Base-by-base conservation (phyloP, 83 land plant species). In the Picea mariana region DNA sequence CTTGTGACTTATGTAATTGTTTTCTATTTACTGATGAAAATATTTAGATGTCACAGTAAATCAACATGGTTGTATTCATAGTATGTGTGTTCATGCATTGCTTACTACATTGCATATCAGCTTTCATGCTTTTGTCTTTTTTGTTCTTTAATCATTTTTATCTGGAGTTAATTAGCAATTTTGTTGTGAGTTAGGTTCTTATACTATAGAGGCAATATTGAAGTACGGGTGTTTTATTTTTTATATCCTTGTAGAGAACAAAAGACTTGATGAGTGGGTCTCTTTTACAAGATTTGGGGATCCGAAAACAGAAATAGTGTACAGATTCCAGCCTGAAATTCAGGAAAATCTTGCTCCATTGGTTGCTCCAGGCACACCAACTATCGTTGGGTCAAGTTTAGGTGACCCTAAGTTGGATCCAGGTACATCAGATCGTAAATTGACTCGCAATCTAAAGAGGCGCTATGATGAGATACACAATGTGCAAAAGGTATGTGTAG, bases 401-500 rank as follows among this genome's bases (percentile, higher is more conserved):
- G 81, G 81, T 21, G 89, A 88, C 47, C 62, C 31, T 9, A 79
- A 85, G 62, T 78, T 80, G 59, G 90, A 88, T 52, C 84, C 90
- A 82, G 86, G 90, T 40, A 73, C 80, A 67, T 75, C 86, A 49
- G 90, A 88, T 80, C 79, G 90, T 65, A 88, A 88, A 81, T 82
- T 88, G 26, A 88, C 90, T 27, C 81, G 90, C 42, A 88, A 88
- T 78, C 76, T 87, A 27, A 88, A 88, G 80, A 66, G 90, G 69
- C 86, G 90, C 34, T 88, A 87, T 81, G 90, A 88, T 81, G 90
- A 88, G 60, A 86, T 88, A 23, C 86, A 88, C 81, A 87, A 88
- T 86, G 89, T 88, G 20, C 89, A 87, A 75, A 88, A 87, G 90
- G 90, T 86, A 69, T 31, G 67, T 47, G 15, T 47, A 47, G 58